Percentiles rank a stretch among this genome's conserved stretches.
These are phyloP conservation scores for Erythrophleum fordii DNA, from an alignment of 306 rosid species.

Conservation along the genomic window DNA sequence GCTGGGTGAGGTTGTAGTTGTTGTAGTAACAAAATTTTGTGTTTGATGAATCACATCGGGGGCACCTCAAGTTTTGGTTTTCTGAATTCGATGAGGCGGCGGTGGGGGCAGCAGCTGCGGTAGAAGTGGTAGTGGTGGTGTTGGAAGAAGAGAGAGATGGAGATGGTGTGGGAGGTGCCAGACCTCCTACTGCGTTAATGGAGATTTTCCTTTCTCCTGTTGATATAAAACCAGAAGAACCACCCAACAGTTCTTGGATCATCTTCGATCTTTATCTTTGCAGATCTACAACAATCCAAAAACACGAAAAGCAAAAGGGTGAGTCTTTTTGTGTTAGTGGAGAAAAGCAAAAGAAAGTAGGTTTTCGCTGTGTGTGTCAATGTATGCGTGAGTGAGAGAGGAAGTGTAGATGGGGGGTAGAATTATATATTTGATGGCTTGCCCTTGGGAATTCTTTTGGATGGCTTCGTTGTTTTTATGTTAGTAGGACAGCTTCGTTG, in stretches of 20 bases:
- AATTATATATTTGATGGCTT: slow-evolving; percentile 32
- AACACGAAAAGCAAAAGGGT: slow-evolving; percentile 62
- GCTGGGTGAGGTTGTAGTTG: slow-evolving; percentile 96
- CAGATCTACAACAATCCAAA: slow-evolving; percentile 84
- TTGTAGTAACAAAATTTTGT: slow-evolving; percentile 91
- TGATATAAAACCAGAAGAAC: slow-evolving; percentile 43
- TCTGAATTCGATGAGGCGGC: slow-evolving; percentile 50
- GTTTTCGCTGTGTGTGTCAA: slow-evolving; percentile 42
- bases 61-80: slow-evolving; percentile 73
- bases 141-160: slow-evolving; percentile 44
- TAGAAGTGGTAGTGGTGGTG: slow-evolving; percentile 21
- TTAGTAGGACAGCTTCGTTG: slow-evolving; percentile 34
- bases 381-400: slow-evolving; percentile 36
- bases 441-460: slow-evolving; percentile 53
- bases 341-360: slow-evolving; percentile 68
- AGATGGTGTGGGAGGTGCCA: slow-evolving; percentile 37
- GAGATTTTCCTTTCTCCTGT: slow-evolving; percentile 61
- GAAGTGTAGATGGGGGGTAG: slow-evolving; percentile 34
- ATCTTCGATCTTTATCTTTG: slow-evolving; percentile 55
- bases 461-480: slow-evolving; percentile 45
- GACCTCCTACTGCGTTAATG: slow-evolving; percentile 44
- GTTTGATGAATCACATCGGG: slow-evolving; percentile 78
- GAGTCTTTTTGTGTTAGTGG: slow-evolving; percentile 79
- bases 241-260: slow-evolving; percentile 95
- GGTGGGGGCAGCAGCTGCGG: neutral